Evolutionary conservation across 2,329 filamentous ascomycete genomes (phyloP).

Genomic region (Cytospora paraplurivora): DNA sequence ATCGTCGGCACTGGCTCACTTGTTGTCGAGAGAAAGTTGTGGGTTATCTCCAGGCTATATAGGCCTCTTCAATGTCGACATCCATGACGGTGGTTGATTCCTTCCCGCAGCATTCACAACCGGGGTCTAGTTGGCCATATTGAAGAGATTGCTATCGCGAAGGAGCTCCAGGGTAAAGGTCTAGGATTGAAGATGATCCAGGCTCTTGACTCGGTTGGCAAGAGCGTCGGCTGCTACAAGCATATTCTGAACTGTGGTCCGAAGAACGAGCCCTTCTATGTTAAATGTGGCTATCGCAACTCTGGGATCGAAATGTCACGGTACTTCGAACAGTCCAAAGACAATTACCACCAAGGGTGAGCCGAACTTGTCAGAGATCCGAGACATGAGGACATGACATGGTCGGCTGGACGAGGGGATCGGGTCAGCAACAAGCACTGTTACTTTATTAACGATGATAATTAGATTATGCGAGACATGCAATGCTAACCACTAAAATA

Average conservation of each 20-base stretch:
- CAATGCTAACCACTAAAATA: neutral
- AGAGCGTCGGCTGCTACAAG: conserved; percentile 78
- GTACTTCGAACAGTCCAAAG: conserved; percentile 26
- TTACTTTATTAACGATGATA: neutral
- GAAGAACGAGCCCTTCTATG: conserved; percentile 78
- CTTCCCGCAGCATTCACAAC: conserved; percentile 59
- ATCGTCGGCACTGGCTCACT: conserved; percentile 76
- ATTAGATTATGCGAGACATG: neutral
- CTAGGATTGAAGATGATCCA: conserved; percentile 76
- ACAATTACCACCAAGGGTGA: conserved; percentile 26
- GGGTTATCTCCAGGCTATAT: conserved; percentile 35
- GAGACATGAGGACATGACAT: neutral
- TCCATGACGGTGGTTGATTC: neutral
- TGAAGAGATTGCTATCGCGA: conserved; percentile 80
- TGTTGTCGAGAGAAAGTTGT: conserved; percentile 80
- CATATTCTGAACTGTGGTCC: conserved; percentile 79
- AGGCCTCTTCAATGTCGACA: neutral
- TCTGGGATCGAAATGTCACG: conserved; percentile 29
- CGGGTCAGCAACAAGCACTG: neutral
- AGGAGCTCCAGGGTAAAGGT: conserved; percentile 80
- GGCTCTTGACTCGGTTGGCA: conserved; percentile 72
- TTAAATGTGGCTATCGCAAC: conserved; percentile 31
- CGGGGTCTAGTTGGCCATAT: conserved; percentile 75
- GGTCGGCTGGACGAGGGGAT: neutral
- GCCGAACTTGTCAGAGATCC: neutral